phyloP scores from a whole-genome alignment of 805 yeast species.

The Candida dajiaensis region DNA sequence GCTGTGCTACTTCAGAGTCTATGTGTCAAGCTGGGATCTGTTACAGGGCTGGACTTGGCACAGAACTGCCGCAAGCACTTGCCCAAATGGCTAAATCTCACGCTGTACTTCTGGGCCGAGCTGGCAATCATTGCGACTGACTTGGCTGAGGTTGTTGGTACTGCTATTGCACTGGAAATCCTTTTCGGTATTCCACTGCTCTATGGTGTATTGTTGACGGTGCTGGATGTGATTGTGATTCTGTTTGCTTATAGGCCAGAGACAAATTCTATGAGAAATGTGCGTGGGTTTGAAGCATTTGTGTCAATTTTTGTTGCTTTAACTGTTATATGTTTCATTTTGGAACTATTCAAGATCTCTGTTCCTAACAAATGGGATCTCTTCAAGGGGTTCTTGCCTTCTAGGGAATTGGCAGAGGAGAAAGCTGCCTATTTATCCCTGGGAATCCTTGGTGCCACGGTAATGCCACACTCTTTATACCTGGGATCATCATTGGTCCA shows the following conservation, averaged over 20 bases:
- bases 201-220: conserved; percentile 72
- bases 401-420: conserved; percentile 49
- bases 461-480: conserved; percentile 88
- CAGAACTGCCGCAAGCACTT: conserved; percentile 67
- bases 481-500: conserved; percentile 86
- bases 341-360: conserved; percentile 57
- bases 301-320: conserved; percentile 66
- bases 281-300: conserved; percentile 71
- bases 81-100: conserved; percentile 51
- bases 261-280: conserved; percentile 67
- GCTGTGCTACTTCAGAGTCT: conserved; percentile 68
- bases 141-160: conserved; percentile 90
- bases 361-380: conserved; percentile 49
- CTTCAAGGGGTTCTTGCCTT: conserved; percentile 67
- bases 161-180: conserved; percentile 80
- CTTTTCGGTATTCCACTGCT: conserved; percentile 68
- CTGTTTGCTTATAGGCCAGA: conserved; percentile 72
- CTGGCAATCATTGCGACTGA: conserved; percentile 89
- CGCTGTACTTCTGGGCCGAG: conserved; percentile 70
- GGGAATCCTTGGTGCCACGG: conserved; percentile 90
- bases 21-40: conserved; percentile 71
- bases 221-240: conserved; percentile 74
- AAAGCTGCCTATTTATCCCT: conserved; percentile 70
- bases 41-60: conserved; percentile 75
- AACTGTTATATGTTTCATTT: conserved; percentile 70